Evolutionary conservation across 495 filamentous ascomycete species (phyloP).

Genomic region (Penicillium odoratum): DNA sequence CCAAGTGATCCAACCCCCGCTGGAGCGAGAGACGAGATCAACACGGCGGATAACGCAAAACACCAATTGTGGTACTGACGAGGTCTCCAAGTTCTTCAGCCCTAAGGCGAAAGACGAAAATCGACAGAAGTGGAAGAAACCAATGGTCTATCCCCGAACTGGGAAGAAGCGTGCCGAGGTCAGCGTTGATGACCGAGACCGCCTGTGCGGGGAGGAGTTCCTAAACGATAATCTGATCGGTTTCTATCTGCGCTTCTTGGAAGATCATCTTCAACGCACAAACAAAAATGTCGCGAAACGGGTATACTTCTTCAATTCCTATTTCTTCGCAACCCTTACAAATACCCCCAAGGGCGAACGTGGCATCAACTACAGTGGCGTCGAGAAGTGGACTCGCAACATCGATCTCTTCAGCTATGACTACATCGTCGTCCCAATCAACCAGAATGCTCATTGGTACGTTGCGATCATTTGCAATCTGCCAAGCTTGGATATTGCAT

Average conservation of each 20-base stretch:
- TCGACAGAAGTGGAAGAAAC: constrained; percentile 42
- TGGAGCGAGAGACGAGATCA: constrained; percentile 33
- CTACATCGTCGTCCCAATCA: constrained; percentile 89
- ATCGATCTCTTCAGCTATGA: constrained; percentile 84
- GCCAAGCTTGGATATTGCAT: constrained; percentile 46
- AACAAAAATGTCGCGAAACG: constrained; percentile 58
- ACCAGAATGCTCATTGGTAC: constrained; percentile 89
- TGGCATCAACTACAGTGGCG: constrained; percentile 74
- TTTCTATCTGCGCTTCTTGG: constrained; percentile 79
- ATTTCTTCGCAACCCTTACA: constrained; percentile 79
- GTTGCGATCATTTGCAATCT: constrained; percentile 95
- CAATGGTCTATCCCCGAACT: constrained; percentile 67
- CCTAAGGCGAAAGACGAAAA: constrained; percentile 14
- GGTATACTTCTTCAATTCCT: constrained; percentile 88
- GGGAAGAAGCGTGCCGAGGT: constrained; percentile 75
- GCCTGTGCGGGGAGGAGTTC: constrained; percentile 81
- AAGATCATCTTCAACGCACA: constrained; percentile 58
- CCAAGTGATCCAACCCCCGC: background rate
- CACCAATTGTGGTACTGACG: constrained; percentile 3
- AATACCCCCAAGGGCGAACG: constrained; percentile 54
- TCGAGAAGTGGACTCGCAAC: constrained; percentile 85
- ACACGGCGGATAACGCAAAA: constrained; percentile 20
- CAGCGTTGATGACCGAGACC: constrained; percentile 72
- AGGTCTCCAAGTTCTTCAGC: no score
- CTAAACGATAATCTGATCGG: constrained; percentile 90